These are phyloP conservation scores for Trametes maxima DNA, from an alignment of 768 basidiomycete species.

Conservation along the genomic window DNA sequence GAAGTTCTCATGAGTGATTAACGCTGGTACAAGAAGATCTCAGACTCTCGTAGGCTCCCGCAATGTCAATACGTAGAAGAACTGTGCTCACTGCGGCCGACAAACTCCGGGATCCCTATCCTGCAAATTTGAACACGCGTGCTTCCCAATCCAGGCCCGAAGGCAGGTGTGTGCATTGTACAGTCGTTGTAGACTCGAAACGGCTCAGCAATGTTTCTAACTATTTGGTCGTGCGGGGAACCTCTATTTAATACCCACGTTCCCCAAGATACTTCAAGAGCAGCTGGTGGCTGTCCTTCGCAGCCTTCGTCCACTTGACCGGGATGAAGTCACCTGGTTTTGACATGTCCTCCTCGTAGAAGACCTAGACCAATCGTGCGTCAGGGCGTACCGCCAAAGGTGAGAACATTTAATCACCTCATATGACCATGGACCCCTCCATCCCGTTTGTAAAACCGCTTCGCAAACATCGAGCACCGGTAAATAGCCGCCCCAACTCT, in stretches of 20 bases:
- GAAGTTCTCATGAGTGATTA: too few species aligned
- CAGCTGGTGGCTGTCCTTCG: slow-evolving; percentile 17
- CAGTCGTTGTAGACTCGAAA: not conserved
- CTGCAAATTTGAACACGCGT: too few species aligned
- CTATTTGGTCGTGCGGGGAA: not conserved
- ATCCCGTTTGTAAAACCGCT: slow-evolving; percentile 33
- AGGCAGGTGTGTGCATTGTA: too few species aligned
- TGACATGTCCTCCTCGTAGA: slow-evolving; percentile 23
- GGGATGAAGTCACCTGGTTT: slow-evolving; percentile 25
- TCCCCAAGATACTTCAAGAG: slow-evolving; percentile 22
- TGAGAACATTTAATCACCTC: slow-evolving; percentile 23
- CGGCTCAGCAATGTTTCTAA: not conserved
- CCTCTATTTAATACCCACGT: slow-evolving; percentile 8
- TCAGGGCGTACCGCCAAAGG: not conserved
- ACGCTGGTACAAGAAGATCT: not conserved
- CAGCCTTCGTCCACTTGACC: slow-evolving; percentile 25
- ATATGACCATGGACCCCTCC: slow-evolving; percentile 35
- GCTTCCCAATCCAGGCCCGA: too few species aligned
- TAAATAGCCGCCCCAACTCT: slow-evolving; percentile 28
- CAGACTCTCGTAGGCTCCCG: not conserved
- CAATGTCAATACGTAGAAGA: not conserved
- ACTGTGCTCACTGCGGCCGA: not conserved
- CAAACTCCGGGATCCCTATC: too few species aligned
- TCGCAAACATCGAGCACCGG: slow-evolving; percentile 32
- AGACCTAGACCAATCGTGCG: not conserved